Evolutionary conservation across 2,329 filamentous ascomycete genomes (phyloP), one percentile per base, ranked within the genome.

Genomic region (Metarhizium rileyi): DNA sequence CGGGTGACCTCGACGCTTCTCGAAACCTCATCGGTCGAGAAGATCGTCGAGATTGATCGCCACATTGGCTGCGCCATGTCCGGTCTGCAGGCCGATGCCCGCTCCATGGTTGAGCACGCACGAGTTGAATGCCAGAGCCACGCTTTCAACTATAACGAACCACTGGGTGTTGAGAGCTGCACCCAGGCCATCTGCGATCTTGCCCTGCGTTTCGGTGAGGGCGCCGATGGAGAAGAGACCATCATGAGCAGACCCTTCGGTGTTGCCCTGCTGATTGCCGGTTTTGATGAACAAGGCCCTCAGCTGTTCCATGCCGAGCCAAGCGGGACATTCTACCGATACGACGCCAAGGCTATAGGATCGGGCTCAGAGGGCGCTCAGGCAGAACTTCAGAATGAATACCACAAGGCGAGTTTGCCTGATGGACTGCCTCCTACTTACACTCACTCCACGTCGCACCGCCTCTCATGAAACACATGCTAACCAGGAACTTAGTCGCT

Each of bases 1-100:
- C 90, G 93, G 64, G 93, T 98, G 62, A 98, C 93, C 53, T 95
- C 89, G 51, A 94, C 91, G 54, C 86, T 98, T 55, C 88, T 98
- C 63, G 93, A 97, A 73, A 95, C 93, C 28, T 95, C 88, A 44
- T 96, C 90, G 38, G 93, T 98, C 63, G 93, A 98, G 73, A 98
- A 98, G 82, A 97, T 98, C 63, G 91, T 98, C 69, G 93, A 98
- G 71, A 97, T 98, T 69, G 93, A 98, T 75, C 83, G 87, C 66
- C 93, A 98, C 76, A 96, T 98, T 62, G 93, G 93, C 63, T 97
- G 93, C 73, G 93, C 93, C 73, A 98, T 98, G 90, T 93, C 87
- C 35, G 93, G 93, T 44, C 81, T 98, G 57, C 93, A 98, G 77
- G 93, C 93, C 63, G 93, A 98, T 70, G 93, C 93, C 55, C 86